These are phyloP conservation scores for Lunularia cruciata DNA, from an alignment of 225 moss, liverwort and hornwort species.

Conservation along the genomic window DNA sequence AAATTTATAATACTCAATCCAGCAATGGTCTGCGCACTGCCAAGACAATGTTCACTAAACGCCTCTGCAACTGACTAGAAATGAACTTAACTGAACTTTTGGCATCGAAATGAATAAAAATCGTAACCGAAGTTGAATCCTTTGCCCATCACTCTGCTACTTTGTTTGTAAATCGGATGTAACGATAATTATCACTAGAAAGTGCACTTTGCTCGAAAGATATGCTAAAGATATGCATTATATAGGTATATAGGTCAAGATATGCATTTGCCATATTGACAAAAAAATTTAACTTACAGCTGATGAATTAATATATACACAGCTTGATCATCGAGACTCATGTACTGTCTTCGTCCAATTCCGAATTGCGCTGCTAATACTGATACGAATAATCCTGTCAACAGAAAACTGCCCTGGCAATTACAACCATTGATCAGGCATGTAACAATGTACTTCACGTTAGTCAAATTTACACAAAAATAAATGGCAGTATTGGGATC, in stretches of 20 bases:
- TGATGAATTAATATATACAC: conserved; percentile 81
- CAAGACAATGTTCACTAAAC: too few species aligned
- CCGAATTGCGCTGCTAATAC: conserved; percentile 70
- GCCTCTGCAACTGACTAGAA: too few species aligned
- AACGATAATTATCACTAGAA: too few species aligned
- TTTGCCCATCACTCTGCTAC: too few species aligned
- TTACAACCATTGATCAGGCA: conserved; percentile 22
- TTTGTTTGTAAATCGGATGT: too few species aligned
- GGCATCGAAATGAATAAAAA: too few species aligned
- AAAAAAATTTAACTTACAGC: conserved; percentile 59
- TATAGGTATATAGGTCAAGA: too few species aligned
- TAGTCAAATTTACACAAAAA: neutral
- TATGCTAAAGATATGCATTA: too few species aligned
- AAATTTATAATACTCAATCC: conserved; percentile 71
- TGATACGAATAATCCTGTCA: conserved; percentile 82
- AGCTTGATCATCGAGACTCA: conserved; percentile 84
- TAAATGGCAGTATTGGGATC: neutral
- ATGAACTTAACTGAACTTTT: too few species aligned
- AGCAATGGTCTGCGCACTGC: conserved; percentile 74
- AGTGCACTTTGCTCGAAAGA: too few species aligned
- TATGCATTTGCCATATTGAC: too few species aligned
- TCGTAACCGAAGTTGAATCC: too few species aligned
- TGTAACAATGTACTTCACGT: neutral
- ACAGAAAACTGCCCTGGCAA: conserved; percentile 77
- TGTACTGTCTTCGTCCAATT: conserved; percentile 63